Evolutionary conservation across 176 grass and related monocot genomes (phyloP).

Genomic region (Cenchrus americanus): DNA sequence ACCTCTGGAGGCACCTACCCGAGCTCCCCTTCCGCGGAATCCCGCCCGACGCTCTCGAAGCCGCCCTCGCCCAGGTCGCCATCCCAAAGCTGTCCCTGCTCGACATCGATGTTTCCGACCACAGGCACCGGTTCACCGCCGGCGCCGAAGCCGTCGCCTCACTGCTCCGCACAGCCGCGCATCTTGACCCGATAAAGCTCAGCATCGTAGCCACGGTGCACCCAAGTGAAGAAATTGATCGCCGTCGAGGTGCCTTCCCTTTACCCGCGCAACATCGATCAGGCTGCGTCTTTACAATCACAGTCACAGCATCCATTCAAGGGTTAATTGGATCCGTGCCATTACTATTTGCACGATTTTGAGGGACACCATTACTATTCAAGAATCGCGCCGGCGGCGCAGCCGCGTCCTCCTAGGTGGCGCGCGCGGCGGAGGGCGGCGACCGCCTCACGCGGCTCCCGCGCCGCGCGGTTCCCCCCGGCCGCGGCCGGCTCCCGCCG

Average conservation of each 20-base stretch:
- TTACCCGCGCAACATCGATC: background rate
- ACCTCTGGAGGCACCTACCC: constrained; percentile 15
- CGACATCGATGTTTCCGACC: background rate
- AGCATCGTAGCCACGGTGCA: rapidly evolving
- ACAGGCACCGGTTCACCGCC: background rate
- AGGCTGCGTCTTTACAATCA: background rate
- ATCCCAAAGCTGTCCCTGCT: constrained; percentile 3
- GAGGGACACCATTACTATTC: no score
- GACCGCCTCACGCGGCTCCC: no score
- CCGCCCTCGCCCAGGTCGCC: constrained; percentile 28
- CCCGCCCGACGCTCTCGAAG: background rate
- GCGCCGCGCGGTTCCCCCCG: no score
- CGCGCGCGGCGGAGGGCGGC: no score
- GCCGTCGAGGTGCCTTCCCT: background rate
- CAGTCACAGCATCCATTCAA: background rate
- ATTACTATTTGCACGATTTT: no score
- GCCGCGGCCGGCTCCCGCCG: no score
- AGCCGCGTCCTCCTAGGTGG: no score
- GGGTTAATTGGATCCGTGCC: no score
- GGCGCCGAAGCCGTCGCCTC: background rate
- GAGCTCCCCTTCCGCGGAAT: constrained; percentile 6
- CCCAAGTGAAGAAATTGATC: rapidly evolving
- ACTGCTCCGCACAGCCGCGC: constrained; percentile 1
- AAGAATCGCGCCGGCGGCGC: no score
- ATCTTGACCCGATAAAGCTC: background rate